phyloP scores from a whole-genome alignment of 2,329 filamentous ascomycete species.

The Metarhizium sp. region DNA sequence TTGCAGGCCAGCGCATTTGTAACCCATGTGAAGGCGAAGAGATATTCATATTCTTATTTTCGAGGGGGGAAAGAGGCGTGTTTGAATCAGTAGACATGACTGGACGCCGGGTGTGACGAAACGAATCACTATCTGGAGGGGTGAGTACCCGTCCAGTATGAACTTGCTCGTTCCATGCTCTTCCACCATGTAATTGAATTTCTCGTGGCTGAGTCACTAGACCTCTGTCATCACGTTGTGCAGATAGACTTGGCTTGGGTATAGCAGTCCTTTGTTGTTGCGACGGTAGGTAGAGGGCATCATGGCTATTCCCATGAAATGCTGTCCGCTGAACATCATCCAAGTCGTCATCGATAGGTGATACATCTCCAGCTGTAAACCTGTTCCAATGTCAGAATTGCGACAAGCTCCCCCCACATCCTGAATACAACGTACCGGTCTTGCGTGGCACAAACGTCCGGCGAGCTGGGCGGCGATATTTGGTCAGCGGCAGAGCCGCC shows the following conservation, averaged over 20 bases:
- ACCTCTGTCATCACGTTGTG: background rate
- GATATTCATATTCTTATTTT: constrained; percentile 14
- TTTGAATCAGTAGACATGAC: background rate
- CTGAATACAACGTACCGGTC: constrained; percentile 29
- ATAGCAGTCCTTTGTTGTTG: constrained; percentile 6
- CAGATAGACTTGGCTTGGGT: background rate
- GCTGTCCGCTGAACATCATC: constrained; percentile 24
- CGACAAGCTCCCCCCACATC: background rate
- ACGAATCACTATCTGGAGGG: background rate
- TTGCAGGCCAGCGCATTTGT: constrained; percentile 22
- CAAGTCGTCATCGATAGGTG: constrained; percentile 40
- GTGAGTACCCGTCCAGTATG: background rate
- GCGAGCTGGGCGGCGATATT: constrained; percentile 50
- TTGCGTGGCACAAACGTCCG: constrained; percentile 30
- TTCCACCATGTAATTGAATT: background rate
- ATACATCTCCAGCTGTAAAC: constrained; percentile 30
- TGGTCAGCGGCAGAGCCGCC: constrained; percentile 31
- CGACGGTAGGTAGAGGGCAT: constrained; percentile 8
- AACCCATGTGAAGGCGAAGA: constrained; percentile 21
- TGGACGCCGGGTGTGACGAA: background rate
- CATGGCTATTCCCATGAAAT: constrained; percentile 7
- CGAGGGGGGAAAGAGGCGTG: constrained; percentile 14
- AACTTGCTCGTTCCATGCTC: constrained; percentile 1
- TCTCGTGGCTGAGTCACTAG: background rate
- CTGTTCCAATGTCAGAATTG: constrained; percentile 10